Base-by-base conservation (phyloP, 768 basidiomycete genomes). In the Multifurca ochricompacta region DNA sequence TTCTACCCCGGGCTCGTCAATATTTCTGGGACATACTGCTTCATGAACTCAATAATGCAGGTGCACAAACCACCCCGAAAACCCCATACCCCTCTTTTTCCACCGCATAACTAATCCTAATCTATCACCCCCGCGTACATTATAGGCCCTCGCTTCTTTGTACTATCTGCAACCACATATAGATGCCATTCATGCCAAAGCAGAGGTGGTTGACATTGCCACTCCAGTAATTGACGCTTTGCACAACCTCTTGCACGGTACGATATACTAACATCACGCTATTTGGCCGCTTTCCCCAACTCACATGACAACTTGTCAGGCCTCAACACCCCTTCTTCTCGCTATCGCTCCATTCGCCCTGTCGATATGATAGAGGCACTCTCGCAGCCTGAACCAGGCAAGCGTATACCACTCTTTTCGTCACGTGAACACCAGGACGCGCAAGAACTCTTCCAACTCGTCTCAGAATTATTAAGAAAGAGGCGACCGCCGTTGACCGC, bases 401-500 rank as follows among this genome's bases (percentile, higher is more conserved):
- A 77, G 64, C 67, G 76, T 59, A 77, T 77, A 61, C 77, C 85
- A 0, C 75, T 92, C 10, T 85, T 95, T 68, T 81, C 82, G 60
- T 91, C 91, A 1, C 83, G 91, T 11, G 92, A 96, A 66, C 95
- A 98, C 67, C 95, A 98, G 71, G 95, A 98, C 67, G 95, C 95
- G 4, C 95, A 98, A 65, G 95, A 98, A 66, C 77, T 98, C n/a
- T 97, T 96, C 71, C 86, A 95, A 62, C 82, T 97, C 30, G 73
- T 97, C 8, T 87, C 92, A 1, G 92, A 94, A 67, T 87, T 48
- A 76, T 97, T 61, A 91, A 91, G 70, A 85, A 83, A 57, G 95
- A 98, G 67, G 76, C 83, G n/a, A 65, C 71, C 2, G 78, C 83
- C 2, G 78, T 96, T 1, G 82, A 85, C 51, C 77, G 76, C 41